Evolutionary conservation across 768 basidiomycete species (phyloP).

Genomic region (Ramaria sp.): DNA sequence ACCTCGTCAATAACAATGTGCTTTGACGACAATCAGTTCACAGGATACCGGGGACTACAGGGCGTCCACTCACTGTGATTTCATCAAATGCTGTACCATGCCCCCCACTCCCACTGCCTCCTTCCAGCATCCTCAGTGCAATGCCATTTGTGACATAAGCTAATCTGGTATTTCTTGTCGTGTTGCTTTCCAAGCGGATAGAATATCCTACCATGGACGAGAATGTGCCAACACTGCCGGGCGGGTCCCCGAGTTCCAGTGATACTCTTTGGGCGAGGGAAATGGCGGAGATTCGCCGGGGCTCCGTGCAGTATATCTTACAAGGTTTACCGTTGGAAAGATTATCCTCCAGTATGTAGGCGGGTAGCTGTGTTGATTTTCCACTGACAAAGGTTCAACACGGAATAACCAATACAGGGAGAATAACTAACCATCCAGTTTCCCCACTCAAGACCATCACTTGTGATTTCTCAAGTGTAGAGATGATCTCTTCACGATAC

Average conservation of each 20-base stretch:
- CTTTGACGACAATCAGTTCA: conserved; percentile 24
- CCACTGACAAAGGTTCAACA: conserved; percentile 42
- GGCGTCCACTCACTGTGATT: conserved; percentile 57
- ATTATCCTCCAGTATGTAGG: conserved; percentile 87
- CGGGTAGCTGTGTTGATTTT: conserved; percentile 93
- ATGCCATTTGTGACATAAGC: conserved; percentile 92
- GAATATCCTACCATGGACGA: conserved; percentile 88
- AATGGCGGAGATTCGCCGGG: conserved; percentile 90
- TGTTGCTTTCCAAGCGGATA: conserved; percentile 84
- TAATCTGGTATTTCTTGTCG: conserved; percentile 64
- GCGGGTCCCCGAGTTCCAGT: conserved; percentile 79
- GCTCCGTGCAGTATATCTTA: conserved; percentile 93
- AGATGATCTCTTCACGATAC: conserved; percentile 64
- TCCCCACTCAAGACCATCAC: conserved; percentile 82
- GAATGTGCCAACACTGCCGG: conserved; percentile 63
- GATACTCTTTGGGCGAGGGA: conserved; percentile 94
- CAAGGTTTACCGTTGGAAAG: conserved; percentile 71
- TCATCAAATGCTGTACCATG: conserved; percentile 84
- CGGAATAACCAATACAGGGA: conserved; percentile 11
- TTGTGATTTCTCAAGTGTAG: conserved; percentile 61
- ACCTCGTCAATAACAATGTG: conserved; percentile 96
- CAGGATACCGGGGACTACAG: neutral
- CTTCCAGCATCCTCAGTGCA: conserved; percentile 93
- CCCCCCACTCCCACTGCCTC: conserved; percentile 56
- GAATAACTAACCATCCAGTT: conserved; percentile 49